phyloP scores from a whole-genome alignment of 139 green algal species.

The Desmodesmus armatus region DNA sequence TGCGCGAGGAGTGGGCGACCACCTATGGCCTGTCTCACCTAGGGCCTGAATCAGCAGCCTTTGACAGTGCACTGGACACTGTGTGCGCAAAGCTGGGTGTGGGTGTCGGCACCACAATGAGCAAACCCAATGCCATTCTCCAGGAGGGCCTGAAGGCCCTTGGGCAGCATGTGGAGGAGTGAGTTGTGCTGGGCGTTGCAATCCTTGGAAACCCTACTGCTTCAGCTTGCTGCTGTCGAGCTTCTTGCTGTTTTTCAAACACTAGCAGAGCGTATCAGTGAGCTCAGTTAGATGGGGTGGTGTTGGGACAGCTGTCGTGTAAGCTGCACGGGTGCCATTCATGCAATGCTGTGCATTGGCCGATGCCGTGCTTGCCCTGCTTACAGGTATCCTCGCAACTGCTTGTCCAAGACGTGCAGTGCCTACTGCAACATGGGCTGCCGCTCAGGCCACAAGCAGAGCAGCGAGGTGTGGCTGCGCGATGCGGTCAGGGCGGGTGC shows the following conservation, averaged over 20 bases:
- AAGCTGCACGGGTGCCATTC: no score
- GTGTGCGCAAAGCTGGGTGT: constrained; percentile 48
- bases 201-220: no score
- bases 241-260: no score
- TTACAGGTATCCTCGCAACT: constrained; percentile 73
- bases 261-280: no score
- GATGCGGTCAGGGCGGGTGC: constrained; percentile 67
- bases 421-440: constrained; percentile 68
- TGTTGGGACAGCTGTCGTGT: no score
- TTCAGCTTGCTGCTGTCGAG: no score
- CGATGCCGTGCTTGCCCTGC: no score
- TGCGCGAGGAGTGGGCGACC: constrained; percentile 54
- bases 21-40: constrained; percentile 20
- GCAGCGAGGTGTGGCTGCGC: constrained; percentile 65
- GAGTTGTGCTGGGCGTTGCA: no score
- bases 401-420: constrained; percentile 24
- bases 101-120: constrained; percentile 45
- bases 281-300: no score
- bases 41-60: not conserved
- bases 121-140: constrained; percentile 54
- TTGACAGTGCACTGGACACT: constrained; percentile 39
- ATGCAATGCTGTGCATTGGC: no score
- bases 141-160: constrained; percentile 51
- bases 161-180: constrained; percentile 55
- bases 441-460: constrained; percentile 63